Conservation (phyloP, 176 grass and related monocot genomes). For the Oryza glaberrima region DNA sequence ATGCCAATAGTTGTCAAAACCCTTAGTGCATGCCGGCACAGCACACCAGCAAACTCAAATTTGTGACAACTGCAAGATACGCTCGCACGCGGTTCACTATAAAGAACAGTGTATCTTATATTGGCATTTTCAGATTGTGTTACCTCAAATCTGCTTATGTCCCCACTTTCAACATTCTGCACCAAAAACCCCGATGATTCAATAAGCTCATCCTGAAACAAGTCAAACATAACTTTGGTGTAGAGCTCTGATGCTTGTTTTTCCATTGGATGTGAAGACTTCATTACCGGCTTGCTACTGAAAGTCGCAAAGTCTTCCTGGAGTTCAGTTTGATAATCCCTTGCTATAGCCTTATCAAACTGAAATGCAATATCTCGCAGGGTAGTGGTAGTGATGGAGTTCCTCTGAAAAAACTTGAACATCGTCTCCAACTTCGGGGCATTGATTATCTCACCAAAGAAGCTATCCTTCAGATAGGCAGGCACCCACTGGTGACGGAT, state of each 20-base stretch:
- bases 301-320: constrained; percentile 45
- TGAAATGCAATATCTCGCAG: constrained; percentile 61
- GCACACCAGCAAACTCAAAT: constrained; percentile 62
- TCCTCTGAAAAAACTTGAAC: constrained; percentile 65
- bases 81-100: constrained; percentile 44
- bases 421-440: constrained; percentile 53
- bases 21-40: constrained; percentile 49
- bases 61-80: constrained; percentile 56
- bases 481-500: constrained; percentile 63
- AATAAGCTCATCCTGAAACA: constrained; percentile 62
- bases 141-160: constrained; percentile 47
- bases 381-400: constrained; percentile 59
- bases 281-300: constrained; percentile 53
- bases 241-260: constrained; percentile 68
- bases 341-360: constrained; percentile 61
- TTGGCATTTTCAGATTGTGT: constrained; percentile 40
- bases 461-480: constrained; percentile 49
- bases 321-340: constrained; percentile 59
- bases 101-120: constrained; percentile 46
- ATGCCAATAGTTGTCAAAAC: constrained; percentile 43
- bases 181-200: constrained; percentile 45
- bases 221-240: constrained; percentile 56
- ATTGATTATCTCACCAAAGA: constrained; percentile 54
- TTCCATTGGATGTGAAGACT: constrained; percentile 57
- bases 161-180: constrained; percentile 44